phyloP scores from a whole-genome alignment of 1,284 basidiomycete species.

The Vanrija humicola region DNA sequence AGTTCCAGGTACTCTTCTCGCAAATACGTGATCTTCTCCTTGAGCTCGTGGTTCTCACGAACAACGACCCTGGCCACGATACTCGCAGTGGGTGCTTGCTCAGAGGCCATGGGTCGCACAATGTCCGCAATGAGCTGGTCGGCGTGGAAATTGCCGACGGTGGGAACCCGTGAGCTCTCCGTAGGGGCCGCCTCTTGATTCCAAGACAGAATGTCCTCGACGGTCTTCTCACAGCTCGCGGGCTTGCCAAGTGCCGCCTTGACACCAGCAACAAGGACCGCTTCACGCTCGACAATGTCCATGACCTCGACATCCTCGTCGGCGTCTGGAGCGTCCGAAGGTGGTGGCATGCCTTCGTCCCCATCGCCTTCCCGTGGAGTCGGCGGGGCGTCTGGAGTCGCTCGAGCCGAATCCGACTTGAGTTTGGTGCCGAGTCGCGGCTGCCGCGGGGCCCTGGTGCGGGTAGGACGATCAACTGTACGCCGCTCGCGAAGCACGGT shows the following conservation, averaged over 20 bases:
- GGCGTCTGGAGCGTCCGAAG: not conserved
- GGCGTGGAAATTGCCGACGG: conserved; percentile 5
- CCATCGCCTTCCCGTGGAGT: too few species aligned
- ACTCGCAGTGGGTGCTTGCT: conserved; percentile 7
- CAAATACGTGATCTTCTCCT: conserved; percentile 59
- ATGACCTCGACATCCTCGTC: conserved; percentile 11
- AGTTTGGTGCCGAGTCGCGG: not conserved
- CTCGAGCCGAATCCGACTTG: too few species aligned
- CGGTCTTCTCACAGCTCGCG: conserved; percentile 5
- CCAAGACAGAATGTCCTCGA: conserved; percentile 27
- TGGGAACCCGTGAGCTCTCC: conserved; percentile 11
- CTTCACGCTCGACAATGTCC: conserved; percentile 10
- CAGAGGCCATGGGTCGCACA: conserved; percentile 12
- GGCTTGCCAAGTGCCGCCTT: conserved; percentile 10
- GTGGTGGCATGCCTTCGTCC: too few species aligned
- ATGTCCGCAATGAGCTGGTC: conserved; percentile 16
- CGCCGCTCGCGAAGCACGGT: not conserved
- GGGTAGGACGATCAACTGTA: not conserved
- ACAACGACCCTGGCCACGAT: conserved; percentile 17
- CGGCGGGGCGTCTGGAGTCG: too few species aligned
- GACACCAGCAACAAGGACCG: conserved; percentile 17
- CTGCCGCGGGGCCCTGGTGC: conserved; percentile 8
- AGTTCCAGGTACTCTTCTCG: conserved; percentile 64
- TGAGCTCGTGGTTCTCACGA: conserved; percentile 51
- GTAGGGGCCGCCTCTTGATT: conserved; percentile 27